Evolutionary conservation across 345 rosid genomes (phyloP), one percentile per base, ranked within the genome.

Genomic region (Eucalyptus sp.): DNA sequence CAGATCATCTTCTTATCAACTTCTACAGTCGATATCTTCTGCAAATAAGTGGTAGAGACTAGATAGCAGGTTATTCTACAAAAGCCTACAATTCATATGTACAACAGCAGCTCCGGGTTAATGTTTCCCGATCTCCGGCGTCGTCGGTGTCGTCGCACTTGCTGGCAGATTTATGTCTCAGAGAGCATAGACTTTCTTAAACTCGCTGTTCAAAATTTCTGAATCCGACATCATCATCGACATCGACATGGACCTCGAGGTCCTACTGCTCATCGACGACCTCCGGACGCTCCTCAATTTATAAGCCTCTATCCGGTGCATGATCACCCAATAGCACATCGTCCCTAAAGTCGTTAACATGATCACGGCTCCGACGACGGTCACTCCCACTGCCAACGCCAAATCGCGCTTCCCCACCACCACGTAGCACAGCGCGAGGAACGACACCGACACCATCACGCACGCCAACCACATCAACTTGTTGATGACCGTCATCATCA

Each of bases 401-500:
- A 79, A 92, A 90, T 92, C 92, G 7, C 91, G 80, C 25, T 88
- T 68, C 87, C 99, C 99, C 25, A 98, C 95, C 54, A 98, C 99
- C 56, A 95, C 90, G n/a, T 89, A 98, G 27, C 98, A 92, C 50
- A 98, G 91, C 8, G 99, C 94, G 33, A 98, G 91, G 89, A 97
- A 98, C 3, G 99, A 98, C 16, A 95, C 89, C 29, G 99, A 98
- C 64, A 98, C 93, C 95, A 98, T 90, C 89, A 93, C 92, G 86
- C 99, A 98, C 22, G 99, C 99, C 92, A 96, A 87, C 99, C 99
- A 97, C 99, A 97, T 95, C 27, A 98, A 92, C 91, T 98, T 98
- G 95, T 97, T 98, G 88, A 98, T 98, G 76, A 98, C 92, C 4
- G 98, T 91, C 98, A 98, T 97, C 95, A 98, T 93, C 89, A 93